These are phyloP conservation scores for Rasamsonia emersonii DNA, from an alignment of 2,329 filamentous ascomycete genomes.

Conservation along the genomic window DNA sequence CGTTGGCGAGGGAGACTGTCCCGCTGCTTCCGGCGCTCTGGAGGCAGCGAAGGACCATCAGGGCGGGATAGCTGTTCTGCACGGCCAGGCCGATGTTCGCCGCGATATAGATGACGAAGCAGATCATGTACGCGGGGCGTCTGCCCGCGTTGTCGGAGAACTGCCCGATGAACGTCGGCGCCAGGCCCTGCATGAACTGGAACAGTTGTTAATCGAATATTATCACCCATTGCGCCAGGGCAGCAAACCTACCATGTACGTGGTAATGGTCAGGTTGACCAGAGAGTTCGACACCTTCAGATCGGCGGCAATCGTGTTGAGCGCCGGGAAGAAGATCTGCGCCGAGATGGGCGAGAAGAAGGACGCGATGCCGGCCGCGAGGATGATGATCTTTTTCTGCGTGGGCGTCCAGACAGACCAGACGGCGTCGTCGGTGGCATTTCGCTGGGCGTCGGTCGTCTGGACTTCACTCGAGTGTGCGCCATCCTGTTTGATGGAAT, in stretches of 20 bases:
- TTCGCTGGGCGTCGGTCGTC: too few species aligned
- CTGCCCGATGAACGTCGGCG: constrained; percentile 44
- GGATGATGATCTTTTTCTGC: constrained; percentile 14
- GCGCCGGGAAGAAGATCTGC: constrained; percentile 40
- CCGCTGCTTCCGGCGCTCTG: constrained; percentile 31
- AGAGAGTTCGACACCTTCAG: constrained; percentile 29
- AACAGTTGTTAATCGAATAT: constrained; percentile 28
- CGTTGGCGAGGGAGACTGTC: constrained; percentile 33
- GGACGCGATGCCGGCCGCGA: constrained; percentile 12
- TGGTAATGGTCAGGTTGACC: constrained; percentile 39
- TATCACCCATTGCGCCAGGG: constrained; percentile 31
- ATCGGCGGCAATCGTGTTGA: constrained; percentile 33
- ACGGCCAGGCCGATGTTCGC: constrained; percentile 33
- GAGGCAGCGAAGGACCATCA: constrained; percentile 28
- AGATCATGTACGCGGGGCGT: constrained; percentile 43
- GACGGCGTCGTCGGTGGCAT: too few species aligned
- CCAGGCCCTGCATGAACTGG: constrained; percentile 46
- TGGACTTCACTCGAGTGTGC: too few species aligned
- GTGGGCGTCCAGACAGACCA: constrained; percentile 12
- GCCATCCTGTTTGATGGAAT: too few species aligned
- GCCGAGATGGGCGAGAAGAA: constrained; percentile 39
- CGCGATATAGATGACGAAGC: constrained; percentile 39
- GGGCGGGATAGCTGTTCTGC: constrained; percentile 23
- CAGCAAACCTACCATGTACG: constrained; percentile 43
- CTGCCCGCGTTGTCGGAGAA: constrained; percentile 44